Conservation (phyloP, 2,329 filamentous ascomycete genomes). For the Clonostachys solani region DNA sequence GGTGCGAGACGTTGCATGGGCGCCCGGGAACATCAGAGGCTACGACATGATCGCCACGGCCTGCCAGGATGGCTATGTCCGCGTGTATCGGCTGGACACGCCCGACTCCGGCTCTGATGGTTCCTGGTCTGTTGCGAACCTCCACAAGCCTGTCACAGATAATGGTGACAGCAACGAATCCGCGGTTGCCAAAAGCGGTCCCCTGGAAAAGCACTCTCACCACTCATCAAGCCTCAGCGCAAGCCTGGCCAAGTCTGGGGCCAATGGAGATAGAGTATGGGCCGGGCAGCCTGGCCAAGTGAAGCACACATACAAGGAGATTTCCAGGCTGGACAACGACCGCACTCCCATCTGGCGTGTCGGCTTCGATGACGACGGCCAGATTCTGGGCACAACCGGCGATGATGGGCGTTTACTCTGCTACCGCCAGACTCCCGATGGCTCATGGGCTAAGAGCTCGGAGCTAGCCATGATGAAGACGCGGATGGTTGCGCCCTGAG, state of each 20-base stretch:
- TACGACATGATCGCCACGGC: conserved; percentile 90
- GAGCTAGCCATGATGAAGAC: conserved; percentile 56
- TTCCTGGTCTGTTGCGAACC: conserved; percentile 42
- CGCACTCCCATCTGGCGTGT: conserved; percentile 73
- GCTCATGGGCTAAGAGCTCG: conserved; percentile 55
- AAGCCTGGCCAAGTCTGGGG: conserved; percentile 45
- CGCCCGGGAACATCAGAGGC: conserved; percentile 83
- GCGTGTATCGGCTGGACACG: conserved; percentile 80
- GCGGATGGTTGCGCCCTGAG: conserved; percentile 41
- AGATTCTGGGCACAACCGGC: conserved; percentile 70
- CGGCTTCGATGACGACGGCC: conserved; percentile 65
- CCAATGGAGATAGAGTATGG: conserved; percentile 41
- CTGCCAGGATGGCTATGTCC: conserved; percentile 84
- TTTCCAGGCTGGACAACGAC: conserved; percentile 64
- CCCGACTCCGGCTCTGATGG: conserved; percentile 40
- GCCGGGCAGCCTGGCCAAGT: conserved; percentile 62
- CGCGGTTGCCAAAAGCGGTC: background rate
- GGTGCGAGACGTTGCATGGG: conserved; percentile 88
- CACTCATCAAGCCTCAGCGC: conserved; percentile 44
- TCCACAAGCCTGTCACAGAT: conserved; percentile 28
- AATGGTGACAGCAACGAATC: conserved; percentile 9
- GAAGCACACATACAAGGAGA: conserved; percentile 56
- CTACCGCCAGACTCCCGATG: conserved; percentile 55
- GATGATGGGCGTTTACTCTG: conserved; percentile 67
- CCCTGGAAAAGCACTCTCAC: conserved; percentile 23